Conservation (phyloP, 2,329 filamentous ascomycete genomes). For the Talaromyces sp. region DNA sequence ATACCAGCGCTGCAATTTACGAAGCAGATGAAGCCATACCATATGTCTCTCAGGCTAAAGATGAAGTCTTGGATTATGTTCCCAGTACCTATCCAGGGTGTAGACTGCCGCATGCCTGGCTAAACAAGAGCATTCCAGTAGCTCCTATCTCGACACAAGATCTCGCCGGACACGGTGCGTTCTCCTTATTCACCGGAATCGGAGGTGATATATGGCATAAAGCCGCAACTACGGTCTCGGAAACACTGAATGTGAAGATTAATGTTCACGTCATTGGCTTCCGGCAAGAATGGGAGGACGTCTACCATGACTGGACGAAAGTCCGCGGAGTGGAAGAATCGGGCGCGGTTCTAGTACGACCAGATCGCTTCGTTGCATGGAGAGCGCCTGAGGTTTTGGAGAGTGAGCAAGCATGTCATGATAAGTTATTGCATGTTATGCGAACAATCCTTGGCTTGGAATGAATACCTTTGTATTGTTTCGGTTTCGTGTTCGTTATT, state of each 20-base stretch:
- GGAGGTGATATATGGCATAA: conserved; percentile 51
- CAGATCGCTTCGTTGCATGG: conserved; percentile 58
- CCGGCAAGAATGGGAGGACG: conserved; percentile 56
- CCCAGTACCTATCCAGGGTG: conserved; percentile 54
- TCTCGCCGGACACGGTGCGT: conserved; percentile 52
- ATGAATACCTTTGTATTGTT: neutral
- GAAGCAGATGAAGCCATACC: conserved; percentile 34
- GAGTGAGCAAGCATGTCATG: neutral
- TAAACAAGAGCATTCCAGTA: conserved; percentile 46
- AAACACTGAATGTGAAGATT: conserved; percentile 43
- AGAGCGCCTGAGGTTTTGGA: conserved; percentile 17
- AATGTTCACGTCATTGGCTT: conserved; percentile 51
- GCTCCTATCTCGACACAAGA: conserved; percentile 53
- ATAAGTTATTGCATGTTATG: neutral
- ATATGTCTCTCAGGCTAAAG: conserved; percentile 16
- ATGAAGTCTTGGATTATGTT: conserved; percentile 40
- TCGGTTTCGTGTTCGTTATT: neutral
- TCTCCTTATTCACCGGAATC: conserved; percentile 50
- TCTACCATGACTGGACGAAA: conserved; percentile 56
- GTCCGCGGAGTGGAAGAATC: conserved; percentile 52
- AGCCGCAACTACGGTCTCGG: conserved; percentile 40
- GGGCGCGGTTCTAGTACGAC: conserved; percentile 54
- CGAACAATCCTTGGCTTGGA: neutral
- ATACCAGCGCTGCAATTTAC: conserved; percentile 44
- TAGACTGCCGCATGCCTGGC: conserved; percentile 59